A percentile compares a stretch with the other conserved stretches of the same genome.
Conservation (phyloP, 257 asterid species). For the Cynanchum wilfordii region DNA sequence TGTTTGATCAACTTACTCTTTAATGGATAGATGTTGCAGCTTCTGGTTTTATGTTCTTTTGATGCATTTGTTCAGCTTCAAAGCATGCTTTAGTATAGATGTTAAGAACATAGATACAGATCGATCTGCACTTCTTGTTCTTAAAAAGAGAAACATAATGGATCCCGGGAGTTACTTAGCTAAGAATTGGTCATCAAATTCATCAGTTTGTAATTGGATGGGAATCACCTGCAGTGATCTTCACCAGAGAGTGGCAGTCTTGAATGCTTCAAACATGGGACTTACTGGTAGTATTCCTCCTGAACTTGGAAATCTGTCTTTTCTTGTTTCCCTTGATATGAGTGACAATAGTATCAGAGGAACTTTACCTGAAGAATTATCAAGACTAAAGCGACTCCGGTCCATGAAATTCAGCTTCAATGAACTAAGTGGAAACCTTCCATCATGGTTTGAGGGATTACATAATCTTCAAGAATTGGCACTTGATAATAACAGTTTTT, state of each 20-base stretch:
- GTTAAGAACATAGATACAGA: slow-evolving; percentile 12
- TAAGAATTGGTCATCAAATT: neutral
- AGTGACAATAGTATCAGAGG: neutral
- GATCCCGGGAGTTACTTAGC: neutral
- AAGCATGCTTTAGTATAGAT: neutral
- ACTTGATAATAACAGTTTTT: slow-evolving; percentile 16
- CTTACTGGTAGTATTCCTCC: neutral
- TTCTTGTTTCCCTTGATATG: neutral
- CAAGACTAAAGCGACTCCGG: neutral
- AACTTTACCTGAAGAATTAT: neutral
- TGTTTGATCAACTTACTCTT: no score
- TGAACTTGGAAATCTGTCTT: neutral
- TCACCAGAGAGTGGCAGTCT: neutral
- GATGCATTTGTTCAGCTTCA: no score
- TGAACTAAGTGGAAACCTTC: neutral
- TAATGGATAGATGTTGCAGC: no score
- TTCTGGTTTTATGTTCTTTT: no score
- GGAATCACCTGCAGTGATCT: neutral
- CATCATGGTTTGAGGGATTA: neutral
- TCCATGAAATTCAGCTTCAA: neutral
- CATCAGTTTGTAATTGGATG: neutral
- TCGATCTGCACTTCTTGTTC: slow-evolving; percentile 17
- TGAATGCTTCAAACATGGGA: neutral
- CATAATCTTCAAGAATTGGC: neutral
- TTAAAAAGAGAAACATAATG: neutral